Base-by-base conservation (phyloP, 2,329 filamentous ascomycete species). In the Fusarium sp. region DNA sequence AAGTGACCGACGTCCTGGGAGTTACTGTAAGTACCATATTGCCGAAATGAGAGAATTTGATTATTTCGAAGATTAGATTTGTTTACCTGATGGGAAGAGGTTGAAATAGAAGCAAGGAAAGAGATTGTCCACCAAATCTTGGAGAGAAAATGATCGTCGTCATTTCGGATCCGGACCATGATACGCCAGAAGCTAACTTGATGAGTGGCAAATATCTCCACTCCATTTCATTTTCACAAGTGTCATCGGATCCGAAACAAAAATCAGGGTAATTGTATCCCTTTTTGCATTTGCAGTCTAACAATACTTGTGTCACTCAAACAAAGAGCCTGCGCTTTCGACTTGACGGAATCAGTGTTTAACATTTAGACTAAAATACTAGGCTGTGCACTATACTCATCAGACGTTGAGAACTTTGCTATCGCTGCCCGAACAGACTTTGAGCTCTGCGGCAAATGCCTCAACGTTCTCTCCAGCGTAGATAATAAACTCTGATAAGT, bases 401-500 rank as follows among this genome's bases (percentile, higher is more conserved):
- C 15, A 17, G 48, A 33, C 9, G 45, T 64, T 18, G 64, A 67
- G 35, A 78, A 73, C 54, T 75, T 74, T 50, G 54, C 59, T 55
- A 75, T 73, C 5, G 78, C 78, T 3, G 77, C 77, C 35, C 74
- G 76, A 32, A 79, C 76, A 27, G 78, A 79, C 46, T 79, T 79
- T 30, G 78, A 79, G 48, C 76, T 73, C 58, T 78, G 77, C 1
- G 78, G 78, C 12, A 79, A 60, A 33, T 78, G 71, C 17, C 58
- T 72, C 23, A 79, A 53, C 3, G 77, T 74, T 20, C 45, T 57
- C 45, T 76, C 75, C n/a, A 79, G 42, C 2, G 76, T 79, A 3
- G 61, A 66, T 13, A 76, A 54, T 15, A 80, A 53, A 53, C 68
- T 77, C 7, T 69, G 56, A 27, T 78, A 75, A 4, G 78, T 76